Conservation (phyloP, 2,329 filamentous ascomycete genomes). For the Emergomyces orientalis region DNA sequence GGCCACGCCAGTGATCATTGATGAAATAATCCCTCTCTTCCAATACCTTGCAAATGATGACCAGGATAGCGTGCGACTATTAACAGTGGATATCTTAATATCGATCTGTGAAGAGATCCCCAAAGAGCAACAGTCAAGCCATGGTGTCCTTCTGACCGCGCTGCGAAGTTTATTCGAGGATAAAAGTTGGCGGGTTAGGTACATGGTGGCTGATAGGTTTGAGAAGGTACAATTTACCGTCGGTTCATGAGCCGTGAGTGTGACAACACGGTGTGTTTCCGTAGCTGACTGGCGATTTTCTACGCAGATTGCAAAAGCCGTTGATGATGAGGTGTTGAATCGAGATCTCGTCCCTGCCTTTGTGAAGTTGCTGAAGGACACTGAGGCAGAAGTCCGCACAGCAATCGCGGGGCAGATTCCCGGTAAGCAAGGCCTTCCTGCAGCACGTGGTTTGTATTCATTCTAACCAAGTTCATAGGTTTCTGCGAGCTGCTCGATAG, state of each 20-base stretch:
- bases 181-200: constrained; percentile 98
- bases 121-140: constrained; percentile 95
- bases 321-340: constrained; percentile 91
- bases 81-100: constrained; percentile 94
- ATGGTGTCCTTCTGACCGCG: constrained; percentile 83
- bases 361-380: constrained; percentile 95
- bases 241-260: not conserved
- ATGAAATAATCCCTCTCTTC: constrained; percentile 98
- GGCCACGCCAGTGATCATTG: constrained; percentile 80
- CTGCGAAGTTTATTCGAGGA: constrained; percentile 92
- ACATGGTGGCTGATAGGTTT: constrained; percentile 98
- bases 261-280: not conserved
- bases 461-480: constrained; percentile 42
- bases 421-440: constrained; percentile 37
- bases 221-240: constrained; percentile 60
- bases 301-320: constrained; percentile 83
- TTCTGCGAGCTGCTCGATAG: constrained; percentile 88
- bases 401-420: constrained; percentile 97
- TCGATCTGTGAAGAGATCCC: constrained; percentile 94
- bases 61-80: constrained; percentile 89
- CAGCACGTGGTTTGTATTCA: not conserved
- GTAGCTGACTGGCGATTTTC: constrained; percentile 4
- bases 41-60: constrained; percentile 94
- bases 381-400: constrained; percentile 92
- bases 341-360: constrained; percentile 93